These are phyloP conservation scores for Solanum aculeatissimum DNA, from an alignment of 305 asterid species.

Conservation along the genomic window DNA sequence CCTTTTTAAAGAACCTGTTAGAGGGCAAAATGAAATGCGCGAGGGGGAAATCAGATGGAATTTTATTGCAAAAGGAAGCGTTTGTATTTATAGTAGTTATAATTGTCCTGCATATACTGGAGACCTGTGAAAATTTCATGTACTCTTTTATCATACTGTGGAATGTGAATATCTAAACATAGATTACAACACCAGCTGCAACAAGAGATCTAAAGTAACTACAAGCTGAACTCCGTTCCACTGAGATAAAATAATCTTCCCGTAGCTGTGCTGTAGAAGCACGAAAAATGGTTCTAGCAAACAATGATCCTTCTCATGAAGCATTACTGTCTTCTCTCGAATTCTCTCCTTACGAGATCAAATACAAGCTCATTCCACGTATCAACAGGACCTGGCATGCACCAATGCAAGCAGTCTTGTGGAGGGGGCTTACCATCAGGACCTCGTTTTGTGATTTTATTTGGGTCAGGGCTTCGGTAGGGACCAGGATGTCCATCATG, in stretches of 20 bases:
- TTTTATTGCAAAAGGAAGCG: not conserved
- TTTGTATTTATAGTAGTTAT: not conserved
- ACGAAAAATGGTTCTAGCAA: not conserved
- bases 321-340: constrained; percentile 10
- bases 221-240: not conserved
- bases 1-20: not conserved
- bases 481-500: constrained; percentile 99
- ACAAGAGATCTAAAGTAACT: not conserved
- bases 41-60: not conserved
- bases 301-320: constrained; percentile 9
- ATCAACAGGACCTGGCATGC: constrained; percentile 99
- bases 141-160: not conserved
- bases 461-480: constrained; percentile 71
- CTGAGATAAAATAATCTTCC: not conserved
- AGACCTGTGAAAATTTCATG: not conserved
- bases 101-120: not conserved
- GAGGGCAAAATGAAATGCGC: not conserved
- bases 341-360: constrained; percentile 58
- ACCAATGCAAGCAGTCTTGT: constrained; percentile 98
- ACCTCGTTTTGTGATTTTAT: constrained; percentile 69
- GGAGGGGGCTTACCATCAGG: constrained; percentile 90
- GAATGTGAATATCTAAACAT: not conserved
- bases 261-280: not conserved
- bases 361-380: constrained; percentile 84
- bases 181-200: not conserved